A percentile compares a stretch with the other conserved stretches of the same genome.
phyloP scores from a whole-genome alignment of 495 filamentous ascomycete genomes.

The Podospora comata region DNA sequence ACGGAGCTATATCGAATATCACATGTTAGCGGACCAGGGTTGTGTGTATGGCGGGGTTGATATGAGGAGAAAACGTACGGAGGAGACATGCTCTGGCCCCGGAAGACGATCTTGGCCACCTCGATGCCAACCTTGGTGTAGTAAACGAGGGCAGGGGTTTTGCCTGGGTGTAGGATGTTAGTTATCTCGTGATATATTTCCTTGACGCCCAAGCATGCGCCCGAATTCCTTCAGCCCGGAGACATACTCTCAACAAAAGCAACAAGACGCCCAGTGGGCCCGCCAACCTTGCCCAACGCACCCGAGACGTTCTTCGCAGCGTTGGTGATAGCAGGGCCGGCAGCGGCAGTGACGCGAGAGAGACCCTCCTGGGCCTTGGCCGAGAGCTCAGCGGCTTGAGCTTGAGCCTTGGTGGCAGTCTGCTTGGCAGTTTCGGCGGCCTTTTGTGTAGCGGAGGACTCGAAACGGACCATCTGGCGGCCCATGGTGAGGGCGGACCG shows the following conservation, averaged over 20 bases:
- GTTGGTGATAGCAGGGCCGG: conserved; percentile 70
- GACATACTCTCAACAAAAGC: conserved; percentile 74
- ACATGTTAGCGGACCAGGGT: conserved; percentile 5
- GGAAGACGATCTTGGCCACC: conserved; percentile 80
- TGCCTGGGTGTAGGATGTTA: conserved; percentile 48
- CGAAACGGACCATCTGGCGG: conserved; percentile 48
- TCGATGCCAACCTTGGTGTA: conserved; percentile 87
- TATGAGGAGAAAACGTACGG: conserved; percentile 63
- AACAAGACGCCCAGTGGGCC: conserved; percentile 77
- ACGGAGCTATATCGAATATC: conserved; percentile 53
- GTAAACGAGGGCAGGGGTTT: conserved; percentile 83
- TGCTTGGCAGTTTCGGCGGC: conserved; percentile 58
- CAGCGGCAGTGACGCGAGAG: conserved; percentile 74
- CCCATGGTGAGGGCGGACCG: conserved; percentile 37
- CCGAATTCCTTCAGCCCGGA: conserved; percentile 36
- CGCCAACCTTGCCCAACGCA: conserved; percentile 74
- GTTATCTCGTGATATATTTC: neutral
- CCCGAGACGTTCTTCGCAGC: conserved; percentile 62
- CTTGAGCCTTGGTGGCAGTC: conserved; percentile 60
- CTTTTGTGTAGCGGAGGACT: conserved; percentile 52
- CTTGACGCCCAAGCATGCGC: neutral
- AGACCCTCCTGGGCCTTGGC: conserved; percentile 83
- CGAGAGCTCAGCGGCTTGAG: conserved; percentile 59
- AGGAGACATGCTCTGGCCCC: conserved; percentile 84
- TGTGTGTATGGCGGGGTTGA: neutral